These are phyloP conservation scores for Termitomyces sp. DNA, from an alignment of 768 basidiomycete species.

Conservation along the genomic window DNA sequence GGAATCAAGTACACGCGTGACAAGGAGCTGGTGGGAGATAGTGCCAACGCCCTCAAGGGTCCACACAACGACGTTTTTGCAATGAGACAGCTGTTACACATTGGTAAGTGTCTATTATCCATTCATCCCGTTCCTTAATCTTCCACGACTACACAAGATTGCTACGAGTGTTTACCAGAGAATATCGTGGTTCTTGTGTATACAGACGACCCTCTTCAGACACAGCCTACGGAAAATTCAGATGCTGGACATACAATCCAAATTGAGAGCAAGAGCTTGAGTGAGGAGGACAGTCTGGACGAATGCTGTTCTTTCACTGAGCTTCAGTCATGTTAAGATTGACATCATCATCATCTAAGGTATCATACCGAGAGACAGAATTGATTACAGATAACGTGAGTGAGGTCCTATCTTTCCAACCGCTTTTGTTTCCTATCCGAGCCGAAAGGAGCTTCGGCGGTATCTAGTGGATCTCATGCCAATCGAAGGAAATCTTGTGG, in stretches of 20 bases:
- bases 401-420: background rate
- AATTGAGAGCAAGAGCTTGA: conserved; percentile 35
- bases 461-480: background rate
- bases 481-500: background rate
- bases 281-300: conserved; percentile 49
- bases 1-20: conserved; percentile 30
- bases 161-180: conserved; percentile 33
- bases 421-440: background rate
- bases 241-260: conserved; percentile 53
- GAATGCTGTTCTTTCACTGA: conserved; percentile 35
- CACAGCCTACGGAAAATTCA: conserved; percentile 34
- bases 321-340: too few species aligned
- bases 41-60: background rate
- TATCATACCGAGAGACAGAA: background rate
- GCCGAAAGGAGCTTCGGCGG: background rate
- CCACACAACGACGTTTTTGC: background rate
- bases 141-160: conserved; percentile 21
- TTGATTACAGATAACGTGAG: background rate
- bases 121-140: background rate
- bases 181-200: conserved; percentile 46
- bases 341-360: too few species aligned
- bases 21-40: conserved; percentile 12
- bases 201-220: conserved; percentile 23
- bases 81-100: background rate
- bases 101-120: conserved; percentile 21